Evolutionary conservation across 192 early-diverging fungal genomes (phyloP).

Genomic region (Linnemannia elongata): DNA sequence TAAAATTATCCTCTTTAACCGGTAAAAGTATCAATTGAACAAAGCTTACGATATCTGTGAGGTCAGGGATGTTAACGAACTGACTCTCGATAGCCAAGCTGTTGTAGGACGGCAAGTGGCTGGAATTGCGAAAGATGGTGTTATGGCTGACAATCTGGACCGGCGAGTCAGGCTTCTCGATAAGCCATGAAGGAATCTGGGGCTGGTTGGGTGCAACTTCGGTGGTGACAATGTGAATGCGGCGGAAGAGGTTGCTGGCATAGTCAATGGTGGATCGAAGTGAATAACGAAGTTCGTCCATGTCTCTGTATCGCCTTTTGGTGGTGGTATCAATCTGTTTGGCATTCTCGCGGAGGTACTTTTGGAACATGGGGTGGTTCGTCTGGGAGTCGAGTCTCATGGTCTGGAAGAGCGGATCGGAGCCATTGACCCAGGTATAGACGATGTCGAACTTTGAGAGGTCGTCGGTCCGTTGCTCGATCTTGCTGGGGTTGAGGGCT

Average conservation of each 20-base stretch:
- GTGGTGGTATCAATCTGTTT: slow-evolving; percentile 21
- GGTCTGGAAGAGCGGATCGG: slow-evolving; percentile 30
- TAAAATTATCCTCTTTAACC: not conserved
- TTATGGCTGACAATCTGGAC: slow-evolving; percentile 33
- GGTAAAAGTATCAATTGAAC: not conserved
- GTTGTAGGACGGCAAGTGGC: slow-evolving; percentile 55
- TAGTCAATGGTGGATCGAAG: slow-evolving; percentile 46
- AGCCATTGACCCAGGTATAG: slow-evolving; percentile 64
- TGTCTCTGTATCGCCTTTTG: slow-evolving; percentile 49
- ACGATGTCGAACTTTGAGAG: slow-evolving; percentile 38
- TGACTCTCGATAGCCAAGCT: slow-evolving; percentile 58
- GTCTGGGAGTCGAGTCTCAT: slow-evolving; percentile 11
- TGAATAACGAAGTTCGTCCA: slow-evolving; percentile 60
- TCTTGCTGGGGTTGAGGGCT: slow-evolving; percentile 23
- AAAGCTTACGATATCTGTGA: slow-evolving; percentile 49
- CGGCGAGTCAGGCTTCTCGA: not conserved
- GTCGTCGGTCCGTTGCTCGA: not conserved
- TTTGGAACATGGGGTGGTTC: slow-evolving; percentile 19
- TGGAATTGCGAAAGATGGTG: slow-evolving; percentile 32
- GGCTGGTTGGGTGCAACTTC: slow-evolving; percentile 13
- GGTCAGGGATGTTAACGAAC: slow-evolving; percentile 39
- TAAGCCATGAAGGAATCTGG: slow-evolving; percentile 53
- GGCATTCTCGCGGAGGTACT: not conserved
- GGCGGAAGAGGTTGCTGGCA: slow-evolving; percentile 30
- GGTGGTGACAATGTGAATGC: slow-evolving; percentile 42